Evolutionary conservation across 2,329 filamentous ascomycete genomes (phyloP).

Genomic region (Xylaria sp.): DNA sequence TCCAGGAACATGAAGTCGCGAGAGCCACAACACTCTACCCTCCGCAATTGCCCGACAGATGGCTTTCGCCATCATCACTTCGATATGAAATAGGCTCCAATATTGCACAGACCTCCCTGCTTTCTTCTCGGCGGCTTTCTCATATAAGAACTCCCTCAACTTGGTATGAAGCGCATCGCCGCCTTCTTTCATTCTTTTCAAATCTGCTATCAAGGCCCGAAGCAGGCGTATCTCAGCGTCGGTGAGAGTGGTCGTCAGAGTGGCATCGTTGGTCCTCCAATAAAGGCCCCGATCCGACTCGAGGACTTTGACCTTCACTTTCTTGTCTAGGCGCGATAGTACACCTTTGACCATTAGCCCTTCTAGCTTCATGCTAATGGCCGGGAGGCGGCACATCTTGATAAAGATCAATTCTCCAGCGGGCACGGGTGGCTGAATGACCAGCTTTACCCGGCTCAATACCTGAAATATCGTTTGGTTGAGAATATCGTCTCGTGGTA

Average conservation of each 20-base stretch:
- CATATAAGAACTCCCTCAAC: neutral
- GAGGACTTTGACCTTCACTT: conserved; percentile 6
- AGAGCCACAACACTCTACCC: conserved; percentile 13
- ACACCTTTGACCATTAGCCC: conserved; percentile 10
- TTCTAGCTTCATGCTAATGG: neutral
- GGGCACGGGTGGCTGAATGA: conserved; percentile 5
- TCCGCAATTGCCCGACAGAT: conserved; percentile 12
- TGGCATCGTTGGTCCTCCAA: neutral
- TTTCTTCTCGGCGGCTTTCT: neutral
- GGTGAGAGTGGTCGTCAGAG: neutral
- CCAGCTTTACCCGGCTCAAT: neutral
- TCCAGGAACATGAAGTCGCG: conserved; percentile 2
- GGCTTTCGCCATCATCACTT: conserved; percentile 13
- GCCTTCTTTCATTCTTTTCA: conserved; percentile 9
- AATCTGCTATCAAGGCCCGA: neutral
- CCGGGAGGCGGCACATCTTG: conserved; percentile 11
- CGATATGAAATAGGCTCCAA: conserved; percentile 1
- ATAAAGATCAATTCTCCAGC: conserved; percentile 15
- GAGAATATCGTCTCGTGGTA: neutral
- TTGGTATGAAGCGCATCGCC: conserved; percentile 7
- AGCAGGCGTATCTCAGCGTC: neutral
- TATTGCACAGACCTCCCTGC: neutral
- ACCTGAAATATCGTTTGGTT: neutral
- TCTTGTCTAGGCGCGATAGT: conserved; percentile 12
- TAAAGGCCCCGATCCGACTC: neutral